Percentiles rank a stretch among this genome's conserved stretches.
Evolutionary conservation across 169 alveolate species (phyloP).

Genomic region (Eimeria maxima): DNA sequence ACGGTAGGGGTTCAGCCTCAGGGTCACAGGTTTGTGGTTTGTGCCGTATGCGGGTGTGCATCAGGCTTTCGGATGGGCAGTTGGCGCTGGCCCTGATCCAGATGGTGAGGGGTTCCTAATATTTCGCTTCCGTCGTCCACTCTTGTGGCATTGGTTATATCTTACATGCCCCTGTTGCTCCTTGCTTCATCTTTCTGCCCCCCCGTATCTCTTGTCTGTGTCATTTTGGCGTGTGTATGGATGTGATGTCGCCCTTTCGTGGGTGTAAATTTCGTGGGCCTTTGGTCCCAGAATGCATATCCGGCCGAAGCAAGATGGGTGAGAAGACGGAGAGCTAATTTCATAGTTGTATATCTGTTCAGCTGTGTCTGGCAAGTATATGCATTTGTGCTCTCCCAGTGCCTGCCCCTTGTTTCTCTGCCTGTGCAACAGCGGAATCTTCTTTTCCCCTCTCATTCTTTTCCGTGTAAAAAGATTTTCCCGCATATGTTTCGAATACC

Average conservation of each 20-base stretch:
- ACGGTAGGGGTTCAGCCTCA: not conserved
- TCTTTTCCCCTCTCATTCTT: not conserved
- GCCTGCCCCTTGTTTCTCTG: not conserved
- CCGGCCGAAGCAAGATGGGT: too few relatives aligned
- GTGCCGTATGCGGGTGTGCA: constrained; percentile 15
- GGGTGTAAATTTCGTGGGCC: not conserved
- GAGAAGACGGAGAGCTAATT: not conserved
- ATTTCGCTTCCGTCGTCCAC: not conserved
- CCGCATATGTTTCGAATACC: not conserved
- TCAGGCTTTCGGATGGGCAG: constrained; percentile 65
- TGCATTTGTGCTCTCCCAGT: constrained; percentile 1
- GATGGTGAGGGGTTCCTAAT: not conserved
- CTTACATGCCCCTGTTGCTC: not conserved
- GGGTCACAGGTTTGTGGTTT: not conserved
- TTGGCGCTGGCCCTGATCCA: constrained; percentile 27
- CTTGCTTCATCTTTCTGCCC: not conserved
- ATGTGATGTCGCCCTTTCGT: not conserved
- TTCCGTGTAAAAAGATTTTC: not conserved
- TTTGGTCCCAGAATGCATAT: too few relatives aligned
- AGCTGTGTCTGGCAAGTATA: not conserved
- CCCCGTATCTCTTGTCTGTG: not conserved
- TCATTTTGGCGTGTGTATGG: not conserved
- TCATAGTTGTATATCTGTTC: not conserved
- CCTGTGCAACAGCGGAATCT: not conserved
- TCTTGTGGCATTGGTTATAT: not conserved